Base-by-base conservation (phyloP, 1,139 yeast species). In the Saccharomyces hybrid region DNA sequence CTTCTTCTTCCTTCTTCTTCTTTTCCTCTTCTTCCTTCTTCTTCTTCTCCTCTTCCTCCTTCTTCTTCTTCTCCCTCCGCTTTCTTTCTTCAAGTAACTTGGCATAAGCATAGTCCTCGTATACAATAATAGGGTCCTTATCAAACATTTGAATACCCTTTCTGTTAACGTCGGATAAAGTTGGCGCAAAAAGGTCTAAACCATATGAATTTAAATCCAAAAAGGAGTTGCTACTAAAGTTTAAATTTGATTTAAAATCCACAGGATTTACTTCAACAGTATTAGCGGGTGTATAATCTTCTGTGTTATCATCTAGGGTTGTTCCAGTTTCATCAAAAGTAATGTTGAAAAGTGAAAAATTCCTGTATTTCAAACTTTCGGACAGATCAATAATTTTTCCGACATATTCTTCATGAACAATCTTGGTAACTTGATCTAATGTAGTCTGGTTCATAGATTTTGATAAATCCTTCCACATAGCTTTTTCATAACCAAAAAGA, bases 401-500 rank as follows among this genome's bases (percentile, higher is more conserved):
- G n/a, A 38, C 23, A 31, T 28, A 29, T 44, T 44, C 42, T 44
- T 47, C 23, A 44, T 32, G 29, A 50, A 42, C 29, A n/a, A 29
- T 13, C 23, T 29, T 20, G 16, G 34, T 29, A 48, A 28, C 25
- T 16, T 38, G 44, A 9, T 38, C 25, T 11, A 38, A 9, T 7
- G 25, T 20, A 38, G 44, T 16, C n/a, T n/a, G 56, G 49, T 14
- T 48, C 51, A 51, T 52, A 42, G 11, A 51, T 5, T 28, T 32
- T 5, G 57, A 46, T 20, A 62, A 23, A 11, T 51, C 49, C 11
- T 55, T 52, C 63, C 64, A 63, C 44, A 57, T 32, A 6, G 55
- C 51, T 32, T 57, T 57, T 51, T 63, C 66, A 20, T 58, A 53
- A 4, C 20, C 26, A 46, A 55, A 60, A 25, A 63, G 42, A 26